Evolutionary conservation across 208 protist species (phyloP).

Genomic region (Crithidia fasciculata): DNA sequence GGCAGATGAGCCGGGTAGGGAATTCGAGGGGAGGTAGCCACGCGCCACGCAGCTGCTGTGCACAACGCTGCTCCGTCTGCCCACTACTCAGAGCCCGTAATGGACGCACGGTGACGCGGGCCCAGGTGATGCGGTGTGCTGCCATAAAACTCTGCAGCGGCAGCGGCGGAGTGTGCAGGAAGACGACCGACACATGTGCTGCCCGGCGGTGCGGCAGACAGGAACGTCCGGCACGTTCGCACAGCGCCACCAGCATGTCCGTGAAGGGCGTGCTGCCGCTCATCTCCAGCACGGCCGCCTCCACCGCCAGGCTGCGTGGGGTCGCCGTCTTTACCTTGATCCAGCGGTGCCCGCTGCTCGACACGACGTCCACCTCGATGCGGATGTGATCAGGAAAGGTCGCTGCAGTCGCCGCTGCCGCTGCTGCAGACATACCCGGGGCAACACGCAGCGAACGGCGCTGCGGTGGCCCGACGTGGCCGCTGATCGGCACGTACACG

Average conservation of each 20-base stretch:
- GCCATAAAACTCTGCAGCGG: conserved; percentile 15
- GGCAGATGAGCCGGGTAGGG: conserved; percentile 44
- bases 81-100: neutral
- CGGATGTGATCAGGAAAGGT: neutral
- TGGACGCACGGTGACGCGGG: neutral
- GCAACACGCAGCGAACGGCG: neutral
- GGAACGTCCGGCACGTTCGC: conserved; percentile 18
- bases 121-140: conserved; percentile 13
- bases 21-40: conserved; percentile 29
- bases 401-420: neutral
- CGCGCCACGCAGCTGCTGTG: neutral
- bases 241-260: conserved; percentile 31
- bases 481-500: conserved; percentile 39
- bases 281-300: conserved; percentile 25
- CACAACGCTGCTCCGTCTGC: no score
- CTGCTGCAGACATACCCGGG: neutral
- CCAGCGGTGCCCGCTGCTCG: conserved; percentile 62
- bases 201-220: conserved; percentile 34
- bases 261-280: conserved; percentile 30
- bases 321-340: conserved; percentile 61
- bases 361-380: conserved; percentile 69
- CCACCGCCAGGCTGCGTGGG: conserved; percentile 23
- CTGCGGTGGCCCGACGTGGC: conserved; percentile 1
- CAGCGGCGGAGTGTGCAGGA: conserved; percentile 27
- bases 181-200: conserved; percentile 40